Conservation (phyloP, 192 early-diverging fungal genomes). For the Entomortierella lignicola region DNA sequence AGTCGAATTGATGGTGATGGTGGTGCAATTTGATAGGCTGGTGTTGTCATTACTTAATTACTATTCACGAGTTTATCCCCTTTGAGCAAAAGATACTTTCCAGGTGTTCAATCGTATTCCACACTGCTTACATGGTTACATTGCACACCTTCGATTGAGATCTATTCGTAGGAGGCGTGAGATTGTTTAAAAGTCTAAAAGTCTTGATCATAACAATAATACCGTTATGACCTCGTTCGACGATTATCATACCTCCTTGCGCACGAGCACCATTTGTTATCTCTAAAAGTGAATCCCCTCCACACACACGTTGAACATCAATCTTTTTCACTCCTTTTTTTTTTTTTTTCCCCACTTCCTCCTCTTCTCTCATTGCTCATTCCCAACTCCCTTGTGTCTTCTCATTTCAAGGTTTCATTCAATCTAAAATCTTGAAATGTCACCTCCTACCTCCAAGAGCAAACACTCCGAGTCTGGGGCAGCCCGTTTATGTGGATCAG, state of each 20-base stretch:
- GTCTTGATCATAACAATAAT: no score
- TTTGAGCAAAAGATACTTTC: no score
- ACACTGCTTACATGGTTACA: no score
- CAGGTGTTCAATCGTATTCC: no score
- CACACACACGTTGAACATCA: not conserved
- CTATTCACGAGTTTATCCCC: no score
- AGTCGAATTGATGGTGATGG: no score
- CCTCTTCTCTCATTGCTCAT: not conserved
- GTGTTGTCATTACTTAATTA: no score
- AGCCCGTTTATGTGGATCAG: conserved; percentile 90
- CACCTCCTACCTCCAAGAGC: conserved; percentile 63
- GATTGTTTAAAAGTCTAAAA: no score
- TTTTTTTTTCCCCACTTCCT: not conserved
- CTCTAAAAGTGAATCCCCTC: not conserved
- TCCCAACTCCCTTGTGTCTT: not conserved
- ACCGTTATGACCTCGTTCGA: no score
- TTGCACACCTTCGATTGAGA: no score
- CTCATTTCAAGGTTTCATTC: conserved; percentile 16
- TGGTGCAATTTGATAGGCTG: no score
- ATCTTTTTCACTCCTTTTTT: not conserved
- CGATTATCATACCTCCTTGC: not conserved
- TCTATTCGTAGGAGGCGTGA: no score
- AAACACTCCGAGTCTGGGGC: conserved; percentile 85
- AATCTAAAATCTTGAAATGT: conserved; percentile 35
- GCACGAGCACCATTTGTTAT: conserved; percentile 1